Conservation (phyloP, 768 basidiomycete genomes). For the Candolleomyces aberdarensis region DNA sequence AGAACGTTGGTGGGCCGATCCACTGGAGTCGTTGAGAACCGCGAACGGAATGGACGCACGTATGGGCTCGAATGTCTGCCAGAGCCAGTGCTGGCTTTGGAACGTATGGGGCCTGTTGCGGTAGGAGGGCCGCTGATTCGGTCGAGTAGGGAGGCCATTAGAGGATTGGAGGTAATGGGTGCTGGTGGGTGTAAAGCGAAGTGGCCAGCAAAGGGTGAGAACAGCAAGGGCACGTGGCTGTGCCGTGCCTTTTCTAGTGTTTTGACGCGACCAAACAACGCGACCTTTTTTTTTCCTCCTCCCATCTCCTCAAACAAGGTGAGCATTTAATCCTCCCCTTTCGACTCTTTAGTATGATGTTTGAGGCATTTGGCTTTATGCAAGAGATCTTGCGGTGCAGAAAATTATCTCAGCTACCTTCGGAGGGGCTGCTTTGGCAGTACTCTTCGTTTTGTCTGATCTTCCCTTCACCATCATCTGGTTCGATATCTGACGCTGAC, state of each 20-base stretch:
- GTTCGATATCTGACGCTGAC: no score
- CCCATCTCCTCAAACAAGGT: slow-evolving; percentile 13
- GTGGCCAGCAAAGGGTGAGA: neutral
- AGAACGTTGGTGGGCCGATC: slow-evolving; percentile 15
- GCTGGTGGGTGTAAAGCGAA: neutral
- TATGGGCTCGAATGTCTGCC: slow-evolving; percentile 47
- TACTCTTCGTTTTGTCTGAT: slow-evolving; percentile 42
- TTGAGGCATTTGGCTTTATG: slow-evolving; percentile 96
- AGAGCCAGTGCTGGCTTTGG: slow-evolving; percentile 26
- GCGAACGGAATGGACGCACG: slow-evolving; percentile 39
- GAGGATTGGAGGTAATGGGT: neutral
- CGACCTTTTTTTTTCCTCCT: neutral
- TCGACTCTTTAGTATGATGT: slow-evolving; percentile 52
- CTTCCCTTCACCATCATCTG: no score
- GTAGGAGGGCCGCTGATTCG: slow-evolving; percentile 43
- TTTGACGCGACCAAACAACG: slow-evolving; percentile 3
- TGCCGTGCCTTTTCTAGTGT: neutral
- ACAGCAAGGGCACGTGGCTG: neutral
- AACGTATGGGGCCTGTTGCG: slow-evolving; percentile 45
- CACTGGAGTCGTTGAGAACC: slow-evolving; percentile 17
- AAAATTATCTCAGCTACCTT: slow-evolving; percentile 92
- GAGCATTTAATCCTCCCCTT: slow-evolving; percentile 19
- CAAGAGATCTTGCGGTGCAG: slow-evolving; percentile 71
- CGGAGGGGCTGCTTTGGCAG: slow-evolving; percentile 51
- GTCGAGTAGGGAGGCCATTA: slow-evolving; percentile 59